Evolutionary conservation across 345 rosid genomes (phyloP), one percentile per base, ranked within the genome.

Genomic region (Syzygium oleosum): DNA sequence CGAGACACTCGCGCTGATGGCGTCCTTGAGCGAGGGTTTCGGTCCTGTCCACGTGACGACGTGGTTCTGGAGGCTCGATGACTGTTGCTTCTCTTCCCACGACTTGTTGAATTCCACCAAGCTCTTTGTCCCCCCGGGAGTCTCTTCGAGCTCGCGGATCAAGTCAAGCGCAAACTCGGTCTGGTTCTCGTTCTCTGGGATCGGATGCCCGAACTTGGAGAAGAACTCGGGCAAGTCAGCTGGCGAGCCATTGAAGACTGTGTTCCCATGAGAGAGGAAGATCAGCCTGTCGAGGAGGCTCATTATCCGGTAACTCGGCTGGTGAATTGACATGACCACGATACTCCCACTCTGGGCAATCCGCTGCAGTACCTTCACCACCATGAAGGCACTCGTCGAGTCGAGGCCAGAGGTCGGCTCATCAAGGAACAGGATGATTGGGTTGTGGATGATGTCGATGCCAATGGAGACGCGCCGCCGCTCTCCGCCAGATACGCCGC

Each of bases 401-500:
- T 97, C 99, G n/a, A 97, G 92, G 4, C 99, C 99, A 0, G 99
- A 97, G 84, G 99, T 97, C 11, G 99, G 99, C 87, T 97, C 99
- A 25, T 97, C 99, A 1, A 97, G 96, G 83, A 97, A 95, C 84
- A 97, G 92, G 52, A 97, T 85, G 53, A 97, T 97, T 12, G 99
- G 99, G 86, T 97, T 99, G 41, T 97, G 98, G 86, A 95, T 93
- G 68, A 94, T 94, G 88, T 95, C 96, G 12, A 63, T 95, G 68
- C 98, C 98, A 5, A 96, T 96, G 6, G 99, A 95, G 85, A 96
- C 99, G 15, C 99, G 90, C 92, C 99, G 89, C 73, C 99, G 89
- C 90, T 97, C 99, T 12, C 99, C 99, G n/a, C 99, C 99, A 0
- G 99, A 97, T 25, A 97, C 95, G 0, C 99, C 99, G 89, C 99